Percentiles rank a stretch among this genome's conserved stretches.
Conservation (phyloP, 352 stramenopile species). For the Thalassiosira mediterranea region DNA sequence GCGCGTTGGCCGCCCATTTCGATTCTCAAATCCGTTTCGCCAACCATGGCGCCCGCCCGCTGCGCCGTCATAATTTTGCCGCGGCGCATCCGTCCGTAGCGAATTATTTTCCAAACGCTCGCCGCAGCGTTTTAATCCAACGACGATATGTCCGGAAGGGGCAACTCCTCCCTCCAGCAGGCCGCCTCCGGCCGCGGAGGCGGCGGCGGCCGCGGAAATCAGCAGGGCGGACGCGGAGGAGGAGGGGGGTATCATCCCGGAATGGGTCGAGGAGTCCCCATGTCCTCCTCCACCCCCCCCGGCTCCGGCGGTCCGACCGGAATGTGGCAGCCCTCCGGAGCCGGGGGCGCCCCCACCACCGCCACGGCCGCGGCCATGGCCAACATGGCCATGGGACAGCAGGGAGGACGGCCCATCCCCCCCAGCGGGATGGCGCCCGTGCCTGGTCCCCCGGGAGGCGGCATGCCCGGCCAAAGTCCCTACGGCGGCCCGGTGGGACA, state of each 20-base stretch:
- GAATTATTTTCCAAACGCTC: too few species aligned
- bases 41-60: too few species aligned
- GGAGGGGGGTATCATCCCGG: not conserved
- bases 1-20: too few species aligned
- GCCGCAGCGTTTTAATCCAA: too few species aligned
- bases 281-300: not conserved
- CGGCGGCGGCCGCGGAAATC: not conserved
- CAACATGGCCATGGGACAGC: too few species aligned
- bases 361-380: not conserved
- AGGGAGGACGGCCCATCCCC: too few species aligned
- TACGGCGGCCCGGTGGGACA: too few species aligned
- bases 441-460: too few species aligned
- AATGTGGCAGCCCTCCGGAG: conserved; percentile 7
- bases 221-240: not conserved
- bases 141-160: conserved; percentile 2
- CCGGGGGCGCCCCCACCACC: not conserved
- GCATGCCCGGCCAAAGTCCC: not conserved
- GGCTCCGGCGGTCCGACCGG: not conserved
- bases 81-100: too few species aligned
- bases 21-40: too few species aligned
- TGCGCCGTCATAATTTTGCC: too few species aligned
- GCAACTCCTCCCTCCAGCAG: conserved; percentile 10
- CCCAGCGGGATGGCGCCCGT: not conserved
- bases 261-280: not conserved
- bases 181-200: not conserved